These are phyloP conservation scores for Sporothrix pallida DNA, from an alignment of 2,329 filamentous ascomycete species.

Conservation along the genomic window DNA sequence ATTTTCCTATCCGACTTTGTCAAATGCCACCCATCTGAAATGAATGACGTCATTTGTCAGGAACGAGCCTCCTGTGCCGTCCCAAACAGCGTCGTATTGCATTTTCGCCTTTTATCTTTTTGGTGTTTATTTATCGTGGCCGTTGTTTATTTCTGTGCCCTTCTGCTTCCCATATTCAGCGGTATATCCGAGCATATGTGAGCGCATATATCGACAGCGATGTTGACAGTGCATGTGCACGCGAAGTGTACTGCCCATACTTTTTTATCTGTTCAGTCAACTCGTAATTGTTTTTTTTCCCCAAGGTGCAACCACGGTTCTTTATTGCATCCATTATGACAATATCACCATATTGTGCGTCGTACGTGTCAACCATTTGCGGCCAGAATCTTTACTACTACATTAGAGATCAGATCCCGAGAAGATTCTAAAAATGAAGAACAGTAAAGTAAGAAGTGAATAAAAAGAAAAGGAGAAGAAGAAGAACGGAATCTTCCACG, in stretches of 20 bases:
- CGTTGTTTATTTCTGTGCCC: constrained; percentile 8
- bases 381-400: neutral
- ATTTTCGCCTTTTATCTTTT: neutral
- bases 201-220: neutral
- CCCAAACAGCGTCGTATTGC: constrained; percentile 24
- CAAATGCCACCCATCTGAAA: neutral
- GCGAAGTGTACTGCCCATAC: neutral
- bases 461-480: neutral
- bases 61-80: constrained; percentile 16
- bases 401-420: neutral
- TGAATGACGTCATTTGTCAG: constrained; percentile 25
- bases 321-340: neutral
- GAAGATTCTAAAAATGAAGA: neutral
- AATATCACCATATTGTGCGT: neutral
- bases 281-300: neutral
- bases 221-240: neutral
- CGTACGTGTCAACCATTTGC: neutral
- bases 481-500: neutral
- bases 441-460: neutral
- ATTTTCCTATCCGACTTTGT: constrained; percentile 6
- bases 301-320: neutral
- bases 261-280: neutral
- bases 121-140: neutral
- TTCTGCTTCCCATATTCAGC: neutral
- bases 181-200: neutral